Evolutionary conservation across 73 alveolate genomes (phyloP), one percentile per base, ranked within the genome.

Genomic region (Loxodes magnus): DNA sequence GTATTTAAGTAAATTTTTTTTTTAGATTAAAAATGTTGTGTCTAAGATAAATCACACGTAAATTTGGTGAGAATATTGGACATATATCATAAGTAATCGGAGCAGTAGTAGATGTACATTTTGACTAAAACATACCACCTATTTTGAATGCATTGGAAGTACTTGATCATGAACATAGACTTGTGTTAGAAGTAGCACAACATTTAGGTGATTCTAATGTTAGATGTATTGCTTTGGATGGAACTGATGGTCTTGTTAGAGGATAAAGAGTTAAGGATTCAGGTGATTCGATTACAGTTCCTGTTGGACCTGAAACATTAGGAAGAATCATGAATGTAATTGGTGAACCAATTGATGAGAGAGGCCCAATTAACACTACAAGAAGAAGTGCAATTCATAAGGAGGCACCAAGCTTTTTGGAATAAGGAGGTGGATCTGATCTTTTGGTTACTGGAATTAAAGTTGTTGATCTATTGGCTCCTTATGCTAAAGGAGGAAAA

Each of bases 311-410:
- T 38, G 95, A 74, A 43, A 69, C 92, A 46, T 65, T 90, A 20
- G 96, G 98, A 44, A 82, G 98, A 48, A 90, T 90, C 75, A 82
- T 90, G 68, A 90, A 86, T 64, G 96, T 90, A 58, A 90, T 86
- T 79, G 97, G 98, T n/a, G 98, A 90, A 72, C 96, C 96, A 41
- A 90, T 86, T 48, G 98, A 90, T 44, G 94, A 90, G 75, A 78
- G 93, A 79, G 94, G 93, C 5, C 93, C 92, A 19, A 57, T 77
- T 39, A 67, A 78, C 31, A 60, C 92, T 27, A 50, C 49, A 17
- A 81, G 69, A 58, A 56, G 51, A 75, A 51, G 62, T 37, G 94
- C 98, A 44, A 89, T 86, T 64, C 98, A 90, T 50, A 88, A 96
- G 62, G 94, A 85, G 10, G 90, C 98, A 23, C 98, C 96, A 16